A percentile compares a stretch with the other conserved stretches of the same genome.
These are phyloP conservation scores for Rhodamnia rubescens DNA, from an alignment of 345 rosid genomes.

Conservation along the genomic window DNA sequence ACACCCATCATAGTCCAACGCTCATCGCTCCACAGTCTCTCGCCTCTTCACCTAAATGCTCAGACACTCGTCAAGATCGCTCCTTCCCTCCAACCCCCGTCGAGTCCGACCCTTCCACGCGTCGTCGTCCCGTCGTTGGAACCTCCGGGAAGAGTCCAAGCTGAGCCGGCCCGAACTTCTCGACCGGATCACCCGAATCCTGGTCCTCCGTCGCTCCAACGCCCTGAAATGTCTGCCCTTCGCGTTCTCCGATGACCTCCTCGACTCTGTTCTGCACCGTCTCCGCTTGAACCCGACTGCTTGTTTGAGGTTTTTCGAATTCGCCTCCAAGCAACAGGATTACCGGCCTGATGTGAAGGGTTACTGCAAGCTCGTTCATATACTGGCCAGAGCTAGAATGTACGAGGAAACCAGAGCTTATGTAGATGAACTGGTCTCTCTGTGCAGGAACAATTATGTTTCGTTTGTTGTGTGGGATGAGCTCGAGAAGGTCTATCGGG, in stretches of 20 bases:
- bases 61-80: slow-evolving; percentile 6
- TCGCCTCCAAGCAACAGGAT: slow-evolving; percentile 47
- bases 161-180: slow-evolving; percentile 43
- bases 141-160: slow-evolving; percentile 47
- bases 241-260: slow-evolving; percentile 57
- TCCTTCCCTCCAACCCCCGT: slow-evolving; percentile 1
- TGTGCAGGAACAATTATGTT: slow-evolving; percentile 31
- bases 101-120: slow-evolving; percentile 1
- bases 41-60: slow-evolving; percentile 20
- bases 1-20: background rate
- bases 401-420: slow-evolving; percentile 45
- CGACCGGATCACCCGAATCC: slow-evolving; percentile 61
- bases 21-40: background rate
- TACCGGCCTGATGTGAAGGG: slow-evolving; percentile 52
- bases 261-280: slow-evolving; percentile 46
- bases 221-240: slow-evolving; percentile 47
- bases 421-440: slow-evolving; percentile 33
- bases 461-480: slow-evolving; percentile 47
- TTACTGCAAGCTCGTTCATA: slow-evolving; percentile 70
- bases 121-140: slow-evolving; percentile 27
- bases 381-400: slow-evolving; percentile 67
- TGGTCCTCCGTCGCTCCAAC: slow-evolving; percentile 43
- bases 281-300: slow-evolving; percentile 54
- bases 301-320: slow-evolving; percentile 46
- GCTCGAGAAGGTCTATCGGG: slow-evolving; percentile 40